phyloP scores from a whole-genome alignment of 352 stramenopile species.

The Phytophthora podocarpi region DNA sequence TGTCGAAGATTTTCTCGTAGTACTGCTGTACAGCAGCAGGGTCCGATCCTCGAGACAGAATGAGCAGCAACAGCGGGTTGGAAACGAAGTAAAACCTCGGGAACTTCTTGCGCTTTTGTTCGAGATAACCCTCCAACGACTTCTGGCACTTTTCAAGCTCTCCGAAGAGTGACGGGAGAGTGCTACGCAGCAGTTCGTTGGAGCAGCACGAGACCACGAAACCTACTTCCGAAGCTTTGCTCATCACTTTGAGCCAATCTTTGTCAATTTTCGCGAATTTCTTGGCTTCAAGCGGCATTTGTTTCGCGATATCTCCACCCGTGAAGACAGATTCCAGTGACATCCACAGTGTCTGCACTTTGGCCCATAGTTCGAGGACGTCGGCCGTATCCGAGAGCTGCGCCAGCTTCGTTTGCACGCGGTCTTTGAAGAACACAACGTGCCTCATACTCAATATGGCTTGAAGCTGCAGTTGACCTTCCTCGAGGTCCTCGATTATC shows the following conservation, averaged over 20 bases:
- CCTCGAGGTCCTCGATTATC: conserved; percentile 91
- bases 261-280: conserved; percentile 94
- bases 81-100: conserved; percentile 94
- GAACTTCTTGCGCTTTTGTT: conserved; percentile 92
- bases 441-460: conserved; percentile 90
- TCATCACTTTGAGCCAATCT: conserved; percentile 92
- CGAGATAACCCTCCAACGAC: conserved; percentile 89
- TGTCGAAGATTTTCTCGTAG: conserved; percentile 90
- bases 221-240: conserved; percentile 75
- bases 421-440: conserved; percentile 89
- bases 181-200: conserved; percentile 86
- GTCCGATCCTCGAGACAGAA: conserved; percentile 88
- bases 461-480: conserved; percentile 89
- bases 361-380: conserved; percentile 90
- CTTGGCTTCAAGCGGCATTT: conserved; percentile 92
- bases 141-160: conserved; percentile 94
- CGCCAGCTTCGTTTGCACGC: conserved; percentile 76
- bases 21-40: conserved; percentile 80
- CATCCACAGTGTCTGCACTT: conserved; percentile 92
- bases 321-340: conserved; percentile 92
- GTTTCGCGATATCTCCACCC: conserved; percentile 92
- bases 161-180: conserved; percentile 85
- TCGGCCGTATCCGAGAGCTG: conserved; percentile 90
- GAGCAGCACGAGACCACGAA: conserved; percentile 81
- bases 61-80: conserved; percentile 90